Evolutionary conservation across 768 basidiomycete species (phyloP).

Genomic region (Podaxis pistillaris): DNA sequence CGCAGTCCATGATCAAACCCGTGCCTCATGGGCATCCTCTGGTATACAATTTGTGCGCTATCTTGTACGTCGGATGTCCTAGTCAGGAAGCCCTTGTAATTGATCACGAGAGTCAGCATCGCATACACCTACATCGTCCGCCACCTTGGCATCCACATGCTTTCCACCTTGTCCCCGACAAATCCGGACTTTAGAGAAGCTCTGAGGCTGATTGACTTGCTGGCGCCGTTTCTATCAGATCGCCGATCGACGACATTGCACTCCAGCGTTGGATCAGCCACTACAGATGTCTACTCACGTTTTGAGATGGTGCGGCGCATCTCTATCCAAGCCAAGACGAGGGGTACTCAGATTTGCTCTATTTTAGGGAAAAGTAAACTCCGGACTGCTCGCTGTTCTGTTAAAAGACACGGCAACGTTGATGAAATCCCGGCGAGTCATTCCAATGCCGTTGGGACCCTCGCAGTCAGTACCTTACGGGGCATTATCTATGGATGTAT

Average conservation of each 20-base stretch:
- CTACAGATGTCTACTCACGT: conserved; percentile 68
- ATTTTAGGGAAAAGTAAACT: conserved; percentile 33
- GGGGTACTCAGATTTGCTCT: neutral
- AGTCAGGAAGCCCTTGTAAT: neutral
- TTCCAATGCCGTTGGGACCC: conserved; percentile 17
- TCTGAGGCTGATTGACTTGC: conserved; percentile 42
- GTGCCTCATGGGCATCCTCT: conserved; percentile 40
- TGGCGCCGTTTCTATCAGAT: conserved; percentile 66
- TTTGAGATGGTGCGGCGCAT: conserved; percentile 48
- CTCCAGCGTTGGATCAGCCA: conserved; percentile 44
- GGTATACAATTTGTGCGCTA: conserved; percentile 65
- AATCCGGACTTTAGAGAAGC: conserved; percentile 47
- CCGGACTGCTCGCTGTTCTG: conserved; percentile 49
- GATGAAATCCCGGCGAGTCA: conserved; percentile 47
- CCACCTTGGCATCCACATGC: conserved; percentile 55
- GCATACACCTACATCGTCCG: conserved; percentile 70
- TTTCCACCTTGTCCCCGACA: conserved; percentile 41
- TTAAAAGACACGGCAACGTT: conserved; percentile 54
- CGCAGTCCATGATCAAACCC: conserved; percentile 41
- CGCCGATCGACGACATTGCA: conserved; percentile 56
- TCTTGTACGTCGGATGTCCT: conserved; percentile 51
- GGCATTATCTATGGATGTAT: conserved; percentile 18
- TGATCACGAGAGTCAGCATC: conserved; percentile 40
- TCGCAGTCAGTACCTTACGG: conserved; percentile 11
- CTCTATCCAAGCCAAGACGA: neutral